Evolutionary conservation across 306 rosid genomes (phyloP).

Genomic region (Cicer yamashitae): DNA sequence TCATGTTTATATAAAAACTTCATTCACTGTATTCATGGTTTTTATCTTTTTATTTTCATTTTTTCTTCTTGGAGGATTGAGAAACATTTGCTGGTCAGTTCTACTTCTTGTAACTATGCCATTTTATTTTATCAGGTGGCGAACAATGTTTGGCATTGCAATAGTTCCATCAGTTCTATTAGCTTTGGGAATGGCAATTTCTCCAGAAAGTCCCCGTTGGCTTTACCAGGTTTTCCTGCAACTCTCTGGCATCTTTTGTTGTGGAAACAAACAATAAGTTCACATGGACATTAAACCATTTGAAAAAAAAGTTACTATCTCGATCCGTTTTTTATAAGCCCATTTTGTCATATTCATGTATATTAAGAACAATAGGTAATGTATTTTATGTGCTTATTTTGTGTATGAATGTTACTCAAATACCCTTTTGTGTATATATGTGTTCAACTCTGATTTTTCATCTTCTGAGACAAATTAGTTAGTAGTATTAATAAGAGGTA

Average conservation of each 20-base stretch:
- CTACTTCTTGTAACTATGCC: constrained; percentile 1
- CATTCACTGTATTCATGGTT: background rate
- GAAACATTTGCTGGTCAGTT: constrained; percentile 19
- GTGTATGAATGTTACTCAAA: too few relatives aligned
- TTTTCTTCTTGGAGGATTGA: constrained; percentile 22
- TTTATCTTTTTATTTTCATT: background rate
- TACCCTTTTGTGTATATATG: too few relatives aligned
- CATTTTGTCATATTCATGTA: too few relatives aligned
- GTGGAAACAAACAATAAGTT: constrained; percentile 29
- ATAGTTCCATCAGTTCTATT: constrained; percentile 81
- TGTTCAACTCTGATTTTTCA: too few relatives aligned
- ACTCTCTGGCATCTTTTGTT: constrained; percentile 30
- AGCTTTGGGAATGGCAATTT: constrained; percentile 88
- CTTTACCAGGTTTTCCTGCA: constrained; percentile 78
- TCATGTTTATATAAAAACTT: constrained; percentile 25
- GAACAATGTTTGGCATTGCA: constrained; percentile 92
- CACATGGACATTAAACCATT: constrained; percentile 12
- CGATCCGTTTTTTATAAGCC: too few relatives aligned
- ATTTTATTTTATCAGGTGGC: constrained; percentile 69
- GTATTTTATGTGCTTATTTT: too few relatives aligned
- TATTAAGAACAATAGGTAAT: too few relatives aligned
- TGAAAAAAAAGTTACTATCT: background rate
- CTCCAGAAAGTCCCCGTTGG: constrained; percentile 99
- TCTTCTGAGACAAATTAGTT: too few relatives aligned
- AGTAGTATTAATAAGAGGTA: too few relatives aligned